These are phyloP conservation scores for Catenaria anguillulae DNA, from an alignment of 371 early-diverging fungal genomes.

Conservation along the genomic window DNA sequence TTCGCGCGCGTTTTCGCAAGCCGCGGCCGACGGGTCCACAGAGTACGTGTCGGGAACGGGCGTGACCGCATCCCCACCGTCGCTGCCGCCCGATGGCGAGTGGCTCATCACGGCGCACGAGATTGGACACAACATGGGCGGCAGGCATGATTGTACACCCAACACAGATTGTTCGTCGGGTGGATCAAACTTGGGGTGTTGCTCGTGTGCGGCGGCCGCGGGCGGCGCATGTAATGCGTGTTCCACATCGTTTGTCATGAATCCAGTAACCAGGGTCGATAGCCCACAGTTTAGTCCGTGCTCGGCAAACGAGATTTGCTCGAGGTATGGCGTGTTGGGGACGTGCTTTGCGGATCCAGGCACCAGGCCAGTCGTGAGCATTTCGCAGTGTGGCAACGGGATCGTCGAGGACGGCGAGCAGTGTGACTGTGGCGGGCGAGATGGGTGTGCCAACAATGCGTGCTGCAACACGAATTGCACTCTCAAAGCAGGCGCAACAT, in stretches of 20 bases:
- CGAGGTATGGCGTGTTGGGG: conserved; percentile 5
- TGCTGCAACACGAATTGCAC: conserved; percentile 10
- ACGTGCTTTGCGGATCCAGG: conserved; percentile 6
- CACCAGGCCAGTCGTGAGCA: background rate
- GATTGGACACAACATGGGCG: conserved; percentile 11
- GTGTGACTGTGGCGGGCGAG: conserved; percentile 10
- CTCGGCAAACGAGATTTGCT: conserved; percentile 2
- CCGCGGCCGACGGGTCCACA: background rate
- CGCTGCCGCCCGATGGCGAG: background rate
- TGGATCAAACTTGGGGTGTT: too few species aligned
- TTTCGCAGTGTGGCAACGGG: conserved; percentile 8
- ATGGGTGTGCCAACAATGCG: conserved; percentile 1
- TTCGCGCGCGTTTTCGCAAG: background rate
- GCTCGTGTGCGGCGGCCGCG: background rate
- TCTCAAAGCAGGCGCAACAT: conserved; percentile 8
- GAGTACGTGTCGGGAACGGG: conserved; percentile 10
- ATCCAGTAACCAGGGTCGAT: background rate
- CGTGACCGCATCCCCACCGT: conserved; percentile 5
- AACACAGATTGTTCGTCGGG: background rate
- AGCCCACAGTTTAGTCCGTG: background rate
- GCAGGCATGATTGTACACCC: conserved; percentile 10
- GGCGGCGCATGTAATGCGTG: background rate
- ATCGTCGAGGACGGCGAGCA: conserved; percentile 10
- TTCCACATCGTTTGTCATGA: background rate
- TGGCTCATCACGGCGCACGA: conserved; percentile 13